Conservation (phyloP, 176 grass and related monocot species). For the Paspalum notatum region DNA sequence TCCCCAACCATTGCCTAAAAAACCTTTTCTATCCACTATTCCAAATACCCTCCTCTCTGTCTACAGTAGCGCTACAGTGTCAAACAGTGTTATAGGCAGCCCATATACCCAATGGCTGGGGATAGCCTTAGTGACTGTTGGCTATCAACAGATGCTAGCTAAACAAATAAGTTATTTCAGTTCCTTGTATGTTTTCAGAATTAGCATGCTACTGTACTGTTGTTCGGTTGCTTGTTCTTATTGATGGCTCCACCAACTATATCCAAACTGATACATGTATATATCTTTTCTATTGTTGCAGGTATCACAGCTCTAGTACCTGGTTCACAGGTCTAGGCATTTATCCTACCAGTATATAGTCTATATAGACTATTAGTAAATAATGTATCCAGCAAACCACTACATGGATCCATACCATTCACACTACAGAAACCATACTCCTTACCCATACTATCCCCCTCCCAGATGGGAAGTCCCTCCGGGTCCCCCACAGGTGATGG, state of each 20-base stretch:
- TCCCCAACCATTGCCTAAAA: too few species aligned
- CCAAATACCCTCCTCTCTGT: too few species aligned
- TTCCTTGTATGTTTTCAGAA: not conserved
- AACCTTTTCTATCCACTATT: too few species aligned
- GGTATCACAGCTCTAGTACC: slow-evolving; percentile 22
- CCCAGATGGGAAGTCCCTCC: slow-evolving; percentile 42
- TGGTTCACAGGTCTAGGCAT: slow-evolving; percentile 9
- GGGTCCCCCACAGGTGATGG: slow-evolving; percentile 16
- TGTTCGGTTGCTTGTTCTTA: not conserved
- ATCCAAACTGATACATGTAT: not conserved
- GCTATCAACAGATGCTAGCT: not conserved
- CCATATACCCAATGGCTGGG: too few species aligned
- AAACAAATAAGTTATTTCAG: not conserved
- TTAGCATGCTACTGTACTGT: not conserved
- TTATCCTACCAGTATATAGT: slow-evolving; percentile 13
- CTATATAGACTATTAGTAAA: not conserved
- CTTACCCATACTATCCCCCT: slow-evolving; percentile 53
- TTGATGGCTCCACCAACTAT: not conserved
- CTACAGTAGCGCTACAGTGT: too few species aligned
- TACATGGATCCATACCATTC: slow-evolving; percentile 73
- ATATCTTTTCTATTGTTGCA: slow-evolving; percentile 2
- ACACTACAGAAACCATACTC: slow-evolving; percentile 51
- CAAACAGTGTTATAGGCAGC: too few species aligned
- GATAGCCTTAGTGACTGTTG: not conserved
- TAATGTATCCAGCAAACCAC: slow-evolving; percentile 58